These are phyloP conservation scores for Diutina mesorugosa DNA, from an alignment of 1,139 yeast genomes.

Conservation along the genomic window DNA sequence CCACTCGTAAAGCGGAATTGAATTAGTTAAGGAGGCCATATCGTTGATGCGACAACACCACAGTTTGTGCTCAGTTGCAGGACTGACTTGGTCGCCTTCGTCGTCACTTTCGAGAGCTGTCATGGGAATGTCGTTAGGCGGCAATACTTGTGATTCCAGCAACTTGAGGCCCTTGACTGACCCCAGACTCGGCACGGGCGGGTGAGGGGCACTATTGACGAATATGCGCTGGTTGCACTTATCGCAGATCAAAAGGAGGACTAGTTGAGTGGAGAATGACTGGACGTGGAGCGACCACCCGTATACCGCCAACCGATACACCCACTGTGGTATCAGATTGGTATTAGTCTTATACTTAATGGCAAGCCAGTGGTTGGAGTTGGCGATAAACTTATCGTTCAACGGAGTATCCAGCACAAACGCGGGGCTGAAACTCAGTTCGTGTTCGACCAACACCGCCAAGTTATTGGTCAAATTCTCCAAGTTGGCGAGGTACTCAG, in stretches of 20 bases:
- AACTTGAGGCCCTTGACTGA: neutral
- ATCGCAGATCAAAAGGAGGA: neutral
- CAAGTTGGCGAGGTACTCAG: neutral
- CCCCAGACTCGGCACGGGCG: neutral
- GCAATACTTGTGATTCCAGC: neutral
- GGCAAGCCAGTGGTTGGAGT: neutral
- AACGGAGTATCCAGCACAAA: neutral
- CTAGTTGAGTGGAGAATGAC: neutral
- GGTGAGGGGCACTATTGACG: neutral
- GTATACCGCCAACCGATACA: neutral
- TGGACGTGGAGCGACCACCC: neutral
- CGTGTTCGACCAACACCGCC: neutral
- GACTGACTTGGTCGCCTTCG: neutral
- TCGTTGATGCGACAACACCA: constrained; percentile 1
- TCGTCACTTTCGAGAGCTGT: neutral
- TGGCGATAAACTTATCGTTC: neutral
- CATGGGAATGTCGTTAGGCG: neutral
- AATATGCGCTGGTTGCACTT: neutral
- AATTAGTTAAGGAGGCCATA: neutral
- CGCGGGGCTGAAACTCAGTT: neutral
- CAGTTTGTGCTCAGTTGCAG: neutral
- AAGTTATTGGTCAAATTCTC: neutral
- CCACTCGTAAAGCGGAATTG: neutral
- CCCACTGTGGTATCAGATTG: neutral
- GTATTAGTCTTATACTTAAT: neutral